Conservation (phyloP, 1,284 basidiomycete species). For the Spongiforma sp. region DNA sequence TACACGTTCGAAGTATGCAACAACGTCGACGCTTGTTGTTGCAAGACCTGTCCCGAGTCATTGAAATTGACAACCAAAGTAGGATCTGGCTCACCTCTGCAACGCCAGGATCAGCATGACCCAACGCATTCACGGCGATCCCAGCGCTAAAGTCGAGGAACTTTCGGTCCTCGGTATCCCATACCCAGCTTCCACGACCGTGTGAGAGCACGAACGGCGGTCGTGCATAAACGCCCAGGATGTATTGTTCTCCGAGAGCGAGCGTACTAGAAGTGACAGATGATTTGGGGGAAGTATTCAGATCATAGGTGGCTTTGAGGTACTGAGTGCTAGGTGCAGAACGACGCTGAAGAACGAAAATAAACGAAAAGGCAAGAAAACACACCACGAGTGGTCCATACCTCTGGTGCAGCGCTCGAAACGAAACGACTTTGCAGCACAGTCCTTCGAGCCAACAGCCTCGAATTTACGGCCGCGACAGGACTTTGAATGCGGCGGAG, state of each 20-base stretch:
- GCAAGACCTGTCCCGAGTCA: conserved; percentile 56
- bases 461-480: conserved; percentile 7
- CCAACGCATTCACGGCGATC: conserved; percentile 98
- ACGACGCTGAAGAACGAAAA: conserved; percentile 7
- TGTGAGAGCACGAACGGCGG: conserved; percentile 36
- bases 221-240: conserved; percentile 75
- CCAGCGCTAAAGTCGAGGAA: conserved; percentile 97
- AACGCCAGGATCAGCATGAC: conserved; percentile 82
- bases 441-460: conserved; percentile 5
- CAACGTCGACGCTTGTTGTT: conserved; percentile 78
- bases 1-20: conserved; percentile 93
- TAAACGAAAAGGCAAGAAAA: background rate
- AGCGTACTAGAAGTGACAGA: conserved; percentile 51
- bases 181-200: conserved; percentile 77
- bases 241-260: conserved; percentile 53
- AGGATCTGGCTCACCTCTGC: conserved; percentile 54
- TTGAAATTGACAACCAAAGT: background rate
- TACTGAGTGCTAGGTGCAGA: conserved; percentile 36
- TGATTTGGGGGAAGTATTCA: conserved; percentile 25
- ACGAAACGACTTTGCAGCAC: conserved; percentile 20
- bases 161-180: conserved; percentile 80
- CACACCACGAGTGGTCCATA: conserved; percentile 11
- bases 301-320: conserved; percentile 31
- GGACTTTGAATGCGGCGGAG: conserved; percentile 18
- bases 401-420: conserved; percentile 27